Evolutionary conservation across 345 rosid species (phyloP), one percentile per base, ranked within the genome.

Genomic region (Cardamine chenopodiifolia): DNA sequence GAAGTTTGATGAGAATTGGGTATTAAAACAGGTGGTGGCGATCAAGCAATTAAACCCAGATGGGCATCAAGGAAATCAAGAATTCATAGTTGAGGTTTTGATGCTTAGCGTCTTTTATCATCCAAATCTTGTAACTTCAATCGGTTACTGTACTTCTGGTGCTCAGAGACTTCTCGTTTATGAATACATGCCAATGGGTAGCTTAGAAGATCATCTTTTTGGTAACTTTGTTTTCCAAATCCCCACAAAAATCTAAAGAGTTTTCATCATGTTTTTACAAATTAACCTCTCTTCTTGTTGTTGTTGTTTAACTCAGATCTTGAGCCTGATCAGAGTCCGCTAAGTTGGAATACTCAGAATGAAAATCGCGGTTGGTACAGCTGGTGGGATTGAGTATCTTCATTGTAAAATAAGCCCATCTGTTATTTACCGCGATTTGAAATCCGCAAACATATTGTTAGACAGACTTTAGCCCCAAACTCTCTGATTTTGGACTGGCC

Each of bases 401-500:
- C 98, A 93, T 12, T 91, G 98, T 80, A 89, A 83, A 77, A 92
- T 92, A 44, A 85, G 87, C 63, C 98, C 98, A 13, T 91, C 98
- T 0, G 97, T 93, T 13, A 91, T 93, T 47, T 93, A 91, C 65
- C 90, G 97, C 13, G 98, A 93, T 77, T 75, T 93, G 81, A 93
- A 93, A 82, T 88, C 97, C 1, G 93, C 97, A 66, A 93, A 93
- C 63, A 93, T 93, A 54, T 81, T 93, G 82, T 83, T 93, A 47
- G 94, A 89, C 67, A 79, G 68, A 86, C 56, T 93, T 89, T 68
- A 78, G 76, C 50, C 88, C 93, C 18, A 90, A 88, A 54, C 91
- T 93, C 22, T 93, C 98, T 10, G 98, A 93, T 75, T 93, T 93
- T 76, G 98, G 98, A 64, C 86, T 93, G 1, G 98, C 98, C 8